Evolutionary conservation across 2,329 filamentous ascomycete genomes (phyloP), one percentile per base, ranked within the genome.

Genomic region (Ophiostoma pallidulum): DNA sequence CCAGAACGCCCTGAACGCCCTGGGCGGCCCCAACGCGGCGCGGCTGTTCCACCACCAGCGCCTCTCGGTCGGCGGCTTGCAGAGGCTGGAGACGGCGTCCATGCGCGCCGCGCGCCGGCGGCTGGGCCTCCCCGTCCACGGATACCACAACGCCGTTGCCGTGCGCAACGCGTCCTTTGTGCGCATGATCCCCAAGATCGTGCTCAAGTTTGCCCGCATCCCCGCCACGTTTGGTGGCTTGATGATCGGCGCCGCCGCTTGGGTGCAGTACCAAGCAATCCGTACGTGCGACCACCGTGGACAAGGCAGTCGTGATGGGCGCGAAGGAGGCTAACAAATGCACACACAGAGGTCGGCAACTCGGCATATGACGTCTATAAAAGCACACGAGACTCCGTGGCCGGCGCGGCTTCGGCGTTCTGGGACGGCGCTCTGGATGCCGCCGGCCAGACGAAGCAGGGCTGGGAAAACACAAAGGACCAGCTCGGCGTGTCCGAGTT

Each of bases 261-360:
- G 95, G 75, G 70, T 98, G 41, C 92, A 98, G 63, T 97, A 98
- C 63, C 92, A 98, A 66, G 91, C 92, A 53, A 81, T 83, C 48
- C 86, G 86, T 90, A 75, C 53, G 85, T 39, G n/a, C n/a, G 45
- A 10, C n/a, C n/a, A 14, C 29, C 37, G 3, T 5, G 1, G 3
- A 10, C 29, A 8, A 12, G 22, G 12, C n/a, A 24, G 18, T n/a
- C 18, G 16, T 16, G n/a, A 39, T 41, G 31, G 19, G 5, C n/a
- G 8, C 7, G 13, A 32, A 14, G 31, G 31, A 18, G 7, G 38
- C 14, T 5, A 6, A 29, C 20, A 19, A 40, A 43, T 48, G 51
- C 60, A 56, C 41, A 2, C 16, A 12, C 51, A 78, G 80, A 88
- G 70, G 84, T 85, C 19, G 85, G 84, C 51, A 87, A 78, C 51